Percentiles rank a stretch among this genome's conserved stretches.
These are phyloP conservation scores for Anisodus acutangulus DNA, from an alignment of 257 asterid genomes.

Conservation along the genomic window DNA sequence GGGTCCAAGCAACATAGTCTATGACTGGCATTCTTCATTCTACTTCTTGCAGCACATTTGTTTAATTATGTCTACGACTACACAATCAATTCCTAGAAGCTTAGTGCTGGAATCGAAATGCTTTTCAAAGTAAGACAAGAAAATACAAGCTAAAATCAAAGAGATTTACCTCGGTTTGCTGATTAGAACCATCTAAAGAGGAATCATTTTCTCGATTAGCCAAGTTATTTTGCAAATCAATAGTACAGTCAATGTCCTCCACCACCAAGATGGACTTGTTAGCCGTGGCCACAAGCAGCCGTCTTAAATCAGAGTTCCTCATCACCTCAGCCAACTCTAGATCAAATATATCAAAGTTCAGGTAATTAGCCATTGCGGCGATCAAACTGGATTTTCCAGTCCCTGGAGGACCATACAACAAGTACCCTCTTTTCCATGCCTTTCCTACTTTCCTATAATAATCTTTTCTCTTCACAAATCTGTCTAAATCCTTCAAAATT, in stretches of 20 bases:
- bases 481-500: constrained; percentile 55
- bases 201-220: constrained; percentile 35
- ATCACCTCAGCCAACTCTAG: constrained; percentile 60
- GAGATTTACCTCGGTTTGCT: constrained; percentile 42
- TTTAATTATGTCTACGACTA: constrained; percentile 9
- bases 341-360: constrained; percentile 72
- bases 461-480: constrained; percentile 58
- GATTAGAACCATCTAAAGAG: not conserved
- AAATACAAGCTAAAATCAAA: not conserved
- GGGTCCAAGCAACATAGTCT: no score
- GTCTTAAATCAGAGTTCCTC: constrained; percentile 60
- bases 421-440: constrained; percentile 80
- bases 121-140: not conserved
- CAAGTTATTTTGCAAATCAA: constrained; percentile 56
- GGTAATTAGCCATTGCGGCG: constrained; percentile 75
- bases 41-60: not conserved
- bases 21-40: not conserved
- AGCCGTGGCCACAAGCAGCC: constrained; percentile 50
- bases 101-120: not conserved
- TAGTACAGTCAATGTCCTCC: constrained; percentile 70
- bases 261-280: constrained; percentile 67
- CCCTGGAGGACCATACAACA: constrained; percentile 83
- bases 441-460: constrained; percentile 63
- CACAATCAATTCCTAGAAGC: not conserved
- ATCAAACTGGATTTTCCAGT: constrained; percentile 80